Base-by-base conservation (phyloP, 2,329 filamentous ascomycete genomes). In the Sarocladium strictum region DNA sequence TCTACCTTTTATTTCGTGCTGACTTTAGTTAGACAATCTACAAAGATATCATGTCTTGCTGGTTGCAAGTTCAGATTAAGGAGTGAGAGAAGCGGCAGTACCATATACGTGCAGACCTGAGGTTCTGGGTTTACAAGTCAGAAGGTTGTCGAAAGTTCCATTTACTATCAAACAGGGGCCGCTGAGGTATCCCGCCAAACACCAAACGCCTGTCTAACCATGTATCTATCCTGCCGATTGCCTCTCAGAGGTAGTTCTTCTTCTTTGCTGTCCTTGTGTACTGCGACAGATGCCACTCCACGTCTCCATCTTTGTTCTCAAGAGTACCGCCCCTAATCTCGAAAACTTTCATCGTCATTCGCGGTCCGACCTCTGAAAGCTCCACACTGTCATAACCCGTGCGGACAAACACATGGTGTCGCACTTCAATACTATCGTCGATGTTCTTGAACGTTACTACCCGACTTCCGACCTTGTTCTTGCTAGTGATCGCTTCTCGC, bases 311-410 rank as follows among this genome's bases (percentile, higher is more conserved):
- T 70, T 95, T 95, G 65, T 92, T 96, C 67, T 97, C 94, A 57
- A 97, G 75, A 3, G 93, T 96, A 15, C 94, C 93, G 53, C 86
- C 87, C 47, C 92, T 81, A 58, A 99, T 96, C 74, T 97, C 90
- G 66, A 97, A 99, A 53, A 91, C 76, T 61, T 90, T 80, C 90
- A 97, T 94, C n/a, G 91, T 96, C 90, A 97, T 96, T 55, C 94
- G 80, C 1, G 94, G 94, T 0, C 93, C 91, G 52, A 96, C 90
- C 69, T 96, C 91, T 14, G 89, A 86, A 62, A 96, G 72, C 69
- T 96, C 91, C 2, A 97, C 90, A 56, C 87, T 89, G 65, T 96
- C 86, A 66, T 93, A 94, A 1, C 89, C 87, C 0, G 94, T 97
- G 68, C 89, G 86, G 17, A 99, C 93, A 66, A 97, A 99, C 2